phyloP scores from a whole-genome alignment of 2,329 filamentous ascomycete species.

The Myriosclerotinia curreyana region DNA sequence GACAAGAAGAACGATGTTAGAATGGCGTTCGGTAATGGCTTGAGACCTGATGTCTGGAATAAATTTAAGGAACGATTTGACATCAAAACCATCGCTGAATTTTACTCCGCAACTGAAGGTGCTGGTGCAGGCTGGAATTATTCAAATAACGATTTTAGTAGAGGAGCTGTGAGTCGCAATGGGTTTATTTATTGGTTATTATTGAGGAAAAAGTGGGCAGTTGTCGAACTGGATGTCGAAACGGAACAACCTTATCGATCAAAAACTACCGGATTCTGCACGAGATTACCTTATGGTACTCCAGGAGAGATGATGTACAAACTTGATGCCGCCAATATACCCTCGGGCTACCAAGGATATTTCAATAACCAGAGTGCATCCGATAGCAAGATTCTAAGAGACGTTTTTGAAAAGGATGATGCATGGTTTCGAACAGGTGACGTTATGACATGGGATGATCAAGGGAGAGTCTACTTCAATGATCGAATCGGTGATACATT shows the following conservation, averaged over 20 bases:
- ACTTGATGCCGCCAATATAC: conserved; percentile 64
- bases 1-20: conserved; percentile 73
- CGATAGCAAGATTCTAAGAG: conserved; percentile 67
- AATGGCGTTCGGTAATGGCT: conserved; percentile 77
- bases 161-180: conserved; percentile 74
- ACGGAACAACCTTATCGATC: conserved; percentile 67
- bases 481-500: conserved; percentile 79
- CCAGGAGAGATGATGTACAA: conserved; percentile 73
- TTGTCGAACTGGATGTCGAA: conserved; percentile 70
- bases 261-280: conserved; percentile 66
- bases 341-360: conserved; percentile 73
- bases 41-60: conserved; percentile 83
- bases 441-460: conserved; percentile 64
- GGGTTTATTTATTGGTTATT: conserved; percentile 60
- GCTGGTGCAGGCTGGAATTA: conserved; percentile 68
- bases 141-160: conserved; percentile 66
- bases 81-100: conserved; percentile 70
- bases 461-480: conserved; percentile 74
- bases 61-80: conserved; percentile 78
- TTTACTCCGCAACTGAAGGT: conserved; percentile 78
- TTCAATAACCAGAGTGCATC: conserved; percentile 71
- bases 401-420: conserved; percentile 73
- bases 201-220: conserved; percentile 49
- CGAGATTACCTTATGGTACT: conserved; percentile 54
- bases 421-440: conserved; percentile 85